phyloP scores from a whole-genome alignment of 768 basidiomycete species.

The Russula olivacea region DNA sequence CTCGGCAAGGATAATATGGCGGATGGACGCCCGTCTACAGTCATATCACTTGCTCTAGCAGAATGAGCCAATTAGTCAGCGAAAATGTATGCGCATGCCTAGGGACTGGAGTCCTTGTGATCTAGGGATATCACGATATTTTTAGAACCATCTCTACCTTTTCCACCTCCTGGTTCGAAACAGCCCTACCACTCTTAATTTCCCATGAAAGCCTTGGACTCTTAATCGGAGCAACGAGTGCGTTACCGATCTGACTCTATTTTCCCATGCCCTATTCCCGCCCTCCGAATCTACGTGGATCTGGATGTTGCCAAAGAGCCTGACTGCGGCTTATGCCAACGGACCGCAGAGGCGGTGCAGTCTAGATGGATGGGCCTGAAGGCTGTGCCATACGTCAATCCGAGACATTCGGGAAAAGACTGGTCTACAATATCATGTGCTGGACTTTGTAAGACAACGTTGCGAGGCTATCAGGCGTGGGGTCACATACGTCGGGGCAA shows the following conservation, averaged over 20 bases:
- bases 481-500: not conserved
- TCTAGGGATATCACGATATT: not conserved
- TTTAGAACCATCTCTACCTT: not conserved
- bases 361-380: constrained; percentile 4
- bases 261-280: not conserved
- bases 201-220: not conserved
- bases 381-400: constrained; percentile 11
- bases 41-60: not conserved
- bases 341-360: not conserved
- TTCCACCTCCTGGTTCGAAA: not conserved
- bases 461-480: not conserved
- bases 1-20: not conserved
- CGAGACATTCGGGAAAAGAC: not conserved
- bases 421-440: not conserved
- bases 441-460: not conserved
- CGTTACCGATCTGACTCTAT: not conserved
- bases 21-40: not conserved
- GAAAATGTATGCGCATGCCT: not conserved
- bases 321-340: not conserved
- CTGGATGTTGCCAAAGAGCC: not conserved
- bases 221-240: constrained; percentile 8
- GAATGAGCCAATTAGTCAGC: not conserved
- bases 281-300: constrained; percentile 1
- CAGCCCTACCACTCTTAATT: not conserved
- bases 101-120: not conserved